A percentile compares a stretch with the other conserved stretches of the same genome.
Evolutionary conservation across 768 basidiomycete species (phyloP).

Genomic region (Hysterangium stoloniferum): DNA sequence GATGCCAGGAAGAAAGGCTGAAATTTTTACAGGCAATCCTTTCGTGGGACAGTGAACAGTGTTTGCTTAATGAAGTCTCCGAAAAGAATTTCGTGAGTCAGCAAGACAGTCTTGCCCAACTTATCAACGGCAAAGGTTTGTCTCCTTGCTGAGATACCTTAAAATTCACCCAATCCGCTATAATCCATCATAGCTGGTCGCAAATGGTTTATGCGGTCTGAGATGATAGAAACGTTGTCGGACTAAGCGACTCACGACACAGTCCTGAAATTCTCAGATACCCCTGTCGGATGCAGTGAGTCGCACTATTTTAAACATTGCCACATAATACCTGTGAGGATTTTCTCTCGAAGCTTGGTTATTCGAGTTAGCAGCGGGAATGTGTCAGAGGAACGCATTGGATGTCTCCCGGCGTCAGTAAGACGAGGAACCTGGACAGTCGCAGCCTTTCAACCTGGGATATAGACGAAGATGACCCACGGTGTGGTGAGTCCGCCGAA

Average conservation of each 20-base stretch:
- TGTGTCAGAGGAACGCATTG: conserved; percentile 42
- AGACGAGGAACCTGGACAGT: conserved; percentile 79
- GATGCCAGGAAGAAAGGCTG: conserved; percentile 61
- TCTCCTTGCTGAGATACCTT: no score
- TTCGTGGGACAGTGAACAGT: conserved; percentile 83
- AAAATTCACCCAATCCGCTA: no score
- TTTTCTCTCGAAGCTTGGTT: conserved; percentile 67
- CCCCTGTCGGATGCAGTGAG: conserved; percentile 89
- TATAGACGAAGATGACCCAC: conserved; percentile 68
- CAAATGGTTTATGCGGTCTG: conserved; percentile 89
- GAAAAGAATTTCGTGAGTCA: conserved; percentile 87
- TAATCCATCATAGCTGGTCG: conserved; percentile 47
- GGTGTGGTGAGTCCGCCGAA: conserved; percentile 78
- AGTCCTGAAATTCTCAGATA: conserved; percentile 70
- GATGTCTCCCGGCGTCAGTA: conserved; percentile 68
- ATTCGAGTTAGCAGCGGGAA: conserved; percentile 88
- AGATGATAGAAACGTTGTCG: conserved; percentile 72
- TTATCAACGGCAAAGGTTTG: conserved; percentile 75
- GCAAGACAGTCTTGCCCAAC: conserved; percentile 88
- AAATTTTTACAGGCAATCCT: conserved; percentile 79
- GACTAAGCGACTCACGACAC: conserved; percentile 84
- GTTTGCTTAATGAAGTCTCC: conserved; percentile 81
- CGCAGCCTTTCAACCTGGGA: conserved; percentile 89
- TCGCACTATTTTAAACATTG: conserved; percentile 16
- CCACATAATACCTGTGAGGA: conserved; percentile 1